Conservation (phyloP, 306 rosid species). For the Medicago arabica region DNA sequence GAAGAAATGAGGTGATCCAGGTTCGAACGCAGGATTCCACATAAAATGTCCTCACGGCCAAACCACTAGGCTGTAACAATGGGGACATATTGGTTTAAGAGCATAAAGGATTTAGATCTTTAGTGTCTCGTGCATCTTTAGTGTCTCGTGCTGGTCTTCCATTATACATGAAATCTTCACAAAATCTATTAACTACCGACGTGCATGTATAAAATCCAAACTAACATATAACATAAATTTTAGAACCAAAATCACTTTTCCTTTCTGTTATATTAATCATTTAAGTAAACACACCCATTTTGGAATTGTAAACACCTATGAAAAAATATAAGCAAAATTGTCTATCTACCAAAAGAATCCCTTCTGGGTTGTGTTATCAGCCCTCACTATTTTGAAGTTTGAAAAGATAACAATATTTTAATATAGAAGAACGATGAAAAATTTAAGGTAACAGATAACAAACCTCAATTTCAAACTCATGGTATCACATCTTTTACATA, state of each 20-base stretch:
- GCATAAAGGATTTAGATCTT: neutral
- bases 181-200: too few relatives aligned
- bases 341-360: neutral
- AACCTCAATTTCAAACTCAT: constrained; percentile 93
- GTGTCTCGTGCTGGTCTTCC: neutral
- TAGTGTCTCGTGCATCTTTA: too few relatives aligned
- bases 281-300: neutral
- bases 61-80: too few relatives aligned
- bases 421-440: constrained; percentile 31
- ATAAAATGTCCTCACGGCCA: too few relatives aligned
- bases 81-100: neutral
- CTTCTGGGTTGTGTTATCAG: neutral
- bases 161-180: constrained; percentile 7
- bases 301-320: constrained; percentile 5
- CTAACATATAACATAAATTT: neutral
- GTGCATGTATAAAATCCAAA: too few relatives aligned
- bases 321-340: neutral
- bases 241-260: neutral
- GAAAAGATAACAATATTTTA: neutral
- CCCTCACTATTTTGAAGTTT: neutral
- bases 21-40: too few relatives aligned
- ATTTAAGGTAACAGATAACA: constrained; percentile 34
- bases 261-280: too few relatives aligned
- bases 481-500: constrained; percentile 91
- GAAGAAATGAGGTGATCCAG: too few relatives aligned